These are phyloP conservation scores for Omphalotus olearius DNA, from an alignment of 1,284 basidiomycete genomes.

Conservation along the genomic window DNA sequence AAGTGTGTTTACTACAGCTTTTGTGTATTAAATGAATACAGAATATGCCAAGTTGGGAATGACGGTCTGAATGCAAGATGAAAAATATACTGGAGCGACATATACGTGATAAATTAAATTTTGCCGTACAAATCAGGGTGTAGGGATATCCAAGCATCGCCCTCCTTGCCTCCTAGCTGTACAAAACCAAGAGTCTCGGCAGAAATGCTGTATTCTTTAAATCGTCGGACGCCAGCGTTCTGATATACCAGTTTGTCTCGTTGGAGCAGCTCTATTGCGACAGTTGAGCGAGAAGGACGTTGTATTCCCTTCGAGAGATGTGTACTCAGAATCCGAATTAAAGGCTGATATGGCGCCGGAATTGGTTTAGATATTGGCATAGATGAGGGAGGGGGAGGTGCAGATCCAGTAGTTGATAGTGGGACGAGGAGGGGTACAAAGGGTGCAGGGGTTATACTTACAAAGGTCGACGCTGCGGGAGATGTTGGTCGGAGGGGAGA, in stretches of 20 bases:
- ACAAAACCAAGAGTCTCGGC: conserved; percentile 44
- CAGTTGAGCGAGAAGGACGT: conserved; percentile 33
- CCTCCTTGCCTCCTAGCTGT: conserved; percentile 38
- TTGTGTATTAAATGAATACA: neutral
- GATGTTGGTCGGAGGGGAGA: too few relatives aligned
- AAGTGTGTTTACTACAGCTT: too few relatives aligned
- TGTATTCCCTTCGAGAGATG: conserved; percentile 28
- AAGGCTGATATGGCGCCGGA: conserved; percentile 10
- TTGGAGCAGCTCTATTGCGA: conserved; percentile 34
- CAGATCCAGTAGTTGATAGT: neutral
- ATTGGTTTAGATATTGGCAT: neutral
- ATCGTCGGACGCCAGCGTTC: conserved; percentile 37
- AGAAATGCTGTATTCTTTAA: conserved; percentile 39
- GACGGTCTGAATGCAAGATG: neutral
- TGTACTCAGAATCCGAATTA: conserved; percentile 13
- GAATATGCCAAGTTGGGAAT: neutral
- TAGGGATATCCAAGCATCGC: conserved; percentile 44
- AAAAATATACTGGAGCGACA: neutral
- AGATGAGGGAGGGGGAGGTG: neutral
- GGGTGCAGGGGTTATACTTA: too few relatives aligned
- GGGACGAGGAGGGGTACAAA: too few relatives aligned
- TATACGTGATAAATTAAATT: neutral
- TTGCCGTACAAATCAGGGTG: conserved; percentile 27
- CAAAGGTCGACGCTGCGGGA: too few relatives aligned
- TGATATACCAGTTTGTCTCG: conserved; percentile 33